Evolutionary conservation across 2,329 filamentous ascomycete species (phyloP), one percentile per base, ranked within the genome.

Genomic region (Penicillium sp.): DNA sequence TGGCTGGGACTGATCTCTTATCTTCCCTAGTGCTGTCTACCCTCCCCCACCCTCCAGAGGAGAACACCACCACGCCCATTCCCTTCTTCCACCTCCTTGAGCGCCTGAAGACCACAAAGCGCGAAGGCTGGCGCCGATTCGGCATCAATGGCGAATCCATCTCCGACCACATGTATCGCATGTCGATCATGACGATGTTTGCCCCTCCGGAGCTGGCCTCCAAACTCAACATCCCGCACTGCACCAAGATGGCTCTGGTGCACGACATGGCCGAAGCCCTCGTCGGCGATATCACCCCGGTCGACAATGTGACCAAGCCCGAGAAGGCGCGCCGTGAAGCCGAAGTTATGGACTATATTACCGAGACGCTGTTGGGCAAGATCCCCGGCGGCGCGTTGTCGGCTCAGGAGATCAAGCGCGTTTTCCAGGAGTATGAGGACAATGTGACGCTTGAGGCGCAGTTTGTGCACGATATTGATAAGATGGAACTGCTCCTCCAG

Each of bases 151-250:
- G 91, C 74, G 95, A 99, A 77, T 96, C 92, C 2, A 97, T 99
- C 72, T 85, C 91, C 55, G 95, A 99, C 79, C 95, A 99, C 83
- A 99, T 99, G 95, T 99, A 98, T 79, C 92, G 95, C 78, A 99
- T 99, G 95, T 92, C 93, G 51, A 85, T 99, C 67, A 92, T 99
- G 76, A 92, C 91, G 64, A 91, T 99, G 88, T 86, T 97, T 65
- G 92, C 92, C 2, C 94, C 95, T 1, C 83, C 90, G 0, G 79
- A 89, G 1, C 85, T 97, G 11, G 83, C 87, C 2, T 78, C 86
- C 0, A 85, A 84, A 40, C 82, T 98, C 70, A 89, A 98, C 73
- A 83, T 96, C 40, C 78, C 84, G 27, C 89, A 88, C 67, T 99
- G 95, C 82, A 94, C 92, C 69, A 91, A 91, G 78, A 97, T 99